Evolutionary conservation across 2,329 filamentous ascomycete species (phyloP), one percentile per base, ranked within the genome.

Genomic region (Nothophoma quercina): DNA sequence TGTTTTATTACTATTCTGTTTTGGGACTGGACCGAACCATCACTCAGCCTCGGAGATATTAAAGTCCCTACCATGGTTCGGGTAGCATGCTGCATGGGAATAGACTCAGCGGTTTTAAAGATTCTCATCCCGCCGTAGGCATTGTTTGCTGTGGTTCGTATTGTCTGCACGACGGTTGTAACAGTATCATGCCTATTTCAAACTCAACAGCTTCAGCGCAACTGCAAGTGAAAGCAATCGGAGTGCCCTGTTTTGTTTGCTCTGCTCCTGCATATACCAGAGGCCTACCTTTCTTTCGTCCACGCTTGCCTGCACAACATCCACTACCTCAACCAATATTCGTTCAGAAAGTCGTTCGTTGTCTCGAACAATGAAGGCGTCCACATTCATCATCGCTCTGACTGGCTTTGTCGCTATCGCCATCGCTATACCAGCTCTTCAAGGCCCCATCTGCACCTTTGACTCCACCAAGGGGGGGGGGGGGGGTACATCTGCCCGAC

Each of bases 311-410:
- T n/a, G n/a, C n/a, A n/a, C n/a, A n/a, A n/a, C n/a, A n/a, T n/a
- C n/a, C n/a, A n/a, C n/a, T n/a, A n/a, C n/a, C n/a, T n/a, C n/a
- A n/a, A n/a, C n/a, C n/a, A n/a, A n/a, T n/a, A n/a, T n/a, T n/a
- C n/a, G n/a, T n/a, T n/a, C n/a, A n/a, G n/a, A n/a, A n/a, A n/a
- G n/a, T n/a, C n/a, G n/a, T n/a, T n/a, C n/a, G n/a, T n/a, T n/a
- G n/a, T n/a, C n/a, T n/a, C n/a, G n/a, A n/a, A n/a, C n/a, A 9
- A 42, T 65, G 10, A 81, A 56, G 47, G 79, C 77, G 4, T 64
- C 56, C 3, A 77, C 77, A 59, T 80, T 74, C 35, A 5, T 30
- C 9, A 5, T 30, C 32, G 30, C 38, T 7, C n/a, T 41, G 3
- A 21, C 5, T 9, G n/a, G 30, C 32, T 30, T 42, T 15, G n/a